Conservation (phyloP, 2,329 filamentous ascomycete species). For the Aspergillus thermomutatus region DNA sequence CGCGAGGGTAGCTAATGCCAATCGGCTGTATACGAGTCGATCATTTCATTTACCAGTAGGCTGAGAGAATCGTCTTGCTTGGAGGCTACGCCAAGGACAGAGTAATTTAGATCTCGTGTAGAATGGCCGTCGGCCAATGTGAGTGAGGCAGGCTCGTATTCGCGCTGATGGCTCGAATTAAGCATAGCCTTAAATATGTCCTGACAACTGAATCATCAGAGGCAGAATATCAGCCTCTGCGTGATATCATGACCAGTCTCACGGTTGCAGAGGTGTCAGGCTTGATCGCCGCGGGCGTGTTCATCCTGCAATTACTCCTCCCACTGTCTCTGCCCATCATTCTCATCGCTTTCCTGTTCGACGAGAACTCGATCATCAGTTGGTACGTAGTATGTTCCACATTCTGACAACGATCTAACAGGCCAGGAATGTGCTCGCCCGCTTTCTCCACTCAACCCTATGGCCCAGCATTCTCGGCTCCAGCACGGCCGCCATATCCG, state of each 20-base stretch:
- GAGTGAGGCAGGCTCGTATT: neutral
- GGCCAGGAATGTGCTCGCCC: constrained; percentile 35
- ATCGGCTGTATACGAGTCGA: neutral
- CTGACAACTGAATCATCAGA: no score
- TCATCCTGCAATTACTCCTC: constrained; percentile 35
- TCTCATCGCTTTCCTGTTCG: constrained; percentile 33
- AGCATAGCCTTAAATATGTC: no score
- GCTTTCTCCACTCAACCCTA: constrained; percentile 37
- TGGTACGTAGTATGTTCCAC: constrained; percentile 28
- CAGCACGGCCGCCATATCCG: constrained; percentile 32
- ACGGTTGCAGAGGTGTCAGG: constrained; percentile 41
- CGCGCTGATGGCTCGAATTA: neutral
- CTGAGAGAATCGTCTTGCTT: no score
- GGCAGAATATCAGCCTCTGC: no score
- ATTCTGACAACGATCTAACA: neutral
- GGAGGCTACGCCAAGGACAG: no score
- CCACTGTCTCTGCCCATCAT: constrained; percentile 37
- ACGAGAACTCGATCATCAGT: constrained; percentile 37
- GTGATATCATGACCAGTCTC: constrained; percentile 5
- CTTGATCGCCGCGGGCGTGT: constrained; percentile 38
- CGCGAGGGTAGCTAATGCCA: neutral
- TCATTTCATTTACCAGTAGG: neutral
- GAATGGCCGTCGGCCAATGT: neutral
- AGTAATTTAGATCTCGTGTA: neutral
- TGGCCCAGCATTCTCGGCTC: constrained; percentile 43